Conservation (phyloP, 2,329 filamentous ascomycete species). For the Aureobasidium uvarum region DNA sequence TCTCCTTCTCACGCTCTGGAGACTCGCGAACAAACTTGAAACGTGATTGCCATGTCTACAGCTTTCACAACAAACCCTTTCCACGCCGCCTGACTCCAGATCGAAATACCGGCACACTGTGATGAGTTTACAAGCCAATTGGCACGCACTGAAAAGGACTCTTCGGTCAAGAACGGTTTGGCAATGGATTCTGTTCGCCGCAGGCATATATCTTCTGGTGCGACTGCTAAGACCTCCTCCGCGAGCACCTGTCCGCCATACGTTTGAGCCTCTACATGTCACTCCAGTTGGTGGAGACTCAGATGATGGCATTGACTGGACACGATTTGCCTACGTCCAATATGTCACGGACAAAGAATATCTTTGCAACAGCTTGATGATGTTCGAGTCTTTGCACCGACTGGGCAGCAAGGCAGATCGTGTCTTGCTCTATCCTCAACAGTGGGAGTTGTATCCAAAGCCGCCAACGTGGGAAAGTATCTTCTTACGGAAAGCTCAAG, state of each 20-base stretch:
- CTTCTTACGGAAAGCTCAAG: slow-evolving; percentile 49
- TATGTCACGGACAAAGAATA: slow-evolving; percentile 46
- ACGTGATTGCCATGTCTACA: not conserved
- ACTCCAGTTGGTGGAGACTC: not conserved
- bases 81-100: not conserved
- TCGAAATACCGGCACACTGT: not conserved
- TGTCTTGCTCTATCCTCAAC: slow-evolving; percentile 46
- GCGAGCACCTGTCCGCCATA: slow-evolving; percentile 7
- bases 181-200: slow-evolving; percentile 22
- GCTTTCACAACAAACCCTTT: not conserved
- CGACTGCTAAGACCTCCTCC: slow-evolving; percentile 16
- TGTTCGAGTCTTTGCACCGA: slow-evolving; percentile 45
- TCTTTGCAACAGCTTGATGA: slow-evolving; percentile 46
- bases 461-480: slow-evolving; percentile 36
- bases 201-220: slow-evolving; percentile 14
- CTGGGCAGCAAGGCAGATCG: slow-evolving; percentile 45
- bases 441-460: slow-evolving; percentile 32
- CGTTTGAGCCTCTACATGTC: slow-evolving; percentile 15
- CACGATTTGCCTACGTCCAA: slow-evolving; percentile 44
- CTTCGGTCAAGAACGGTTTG: slow-evolving; percentile 21
- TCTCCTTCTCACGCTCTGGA: not conserved
- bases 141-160: slow-evolving; percentile 2
- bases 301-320: slow-evolving; percentile 37
- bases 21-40: not conserved
- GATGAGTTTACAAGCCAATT: slow-evolving; percentile 1